Conservation (phyloP, 768 basidiomycete species). For the Russula abietina region DNA sequence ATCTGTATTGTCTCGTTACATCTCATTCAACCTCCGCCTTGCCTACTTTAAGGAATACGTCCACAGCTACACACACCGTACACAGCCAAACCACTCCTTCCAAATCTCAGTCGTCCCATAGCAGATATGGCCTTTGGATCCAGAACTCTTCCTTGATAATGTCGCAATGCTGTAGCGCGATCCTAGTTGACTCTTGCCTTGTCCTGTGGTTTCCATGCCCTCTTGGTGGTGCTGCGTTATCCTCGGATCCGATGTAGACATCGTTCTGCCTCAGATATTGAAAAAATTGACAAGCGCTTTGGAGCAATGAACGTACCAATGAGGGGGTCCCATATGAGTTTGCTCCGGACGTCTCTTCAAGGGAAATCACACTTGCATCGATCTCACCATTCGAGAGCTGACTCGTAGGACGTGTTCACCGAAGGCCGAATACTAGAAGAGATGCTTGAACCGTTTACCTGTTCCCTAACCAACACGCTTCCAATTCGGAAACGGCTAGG, state of each 20-base stretch:
- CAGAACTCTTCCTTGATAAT: constrained; percentile 81
- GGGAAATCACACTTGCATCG: neutral
- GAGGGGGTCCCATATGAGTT: neutral
- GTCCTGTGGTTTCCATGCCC: constrained; percentile 26
- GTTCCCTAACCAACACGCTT: constrained; percentile 68
- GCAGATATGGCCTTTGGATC: constrained; percentile 51
- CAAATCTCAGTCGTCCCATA: constrained; percentile 34
- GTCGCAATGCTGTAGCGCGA: constrained; percentile 72
- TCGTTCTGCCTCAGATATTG: neutral
- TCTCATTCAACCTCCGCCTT: constrained; percentile 10
- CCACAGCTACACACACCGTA: neutral
- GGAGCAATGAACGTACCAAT: neutral
- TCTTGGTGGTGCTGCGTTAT: neutral
- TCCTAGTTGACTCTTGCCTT: constrained; percentile 36
- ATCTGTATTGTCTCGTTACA: neutral
- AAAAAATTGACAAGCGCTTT: neutral
- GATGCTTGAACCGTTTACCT: constrained; percentile 34
- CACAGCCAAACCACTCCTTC: neutral
- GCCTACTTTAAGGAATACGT: neutral
- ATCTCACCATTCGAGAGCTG: neutral
- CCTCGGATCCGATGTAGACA: neutral
- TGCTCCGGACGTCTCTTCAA: neutral
- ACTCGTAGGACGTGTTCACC: neutral
- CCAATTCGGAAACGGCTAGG: constrained; percentile 76
- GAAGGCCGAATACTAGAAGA: neutral